Evolutionary conservation across 768 basidiomycete species (phyloP), one percentile per base, ranked within the genome.

Genomic region (Jaapia argillacea): DNA sequence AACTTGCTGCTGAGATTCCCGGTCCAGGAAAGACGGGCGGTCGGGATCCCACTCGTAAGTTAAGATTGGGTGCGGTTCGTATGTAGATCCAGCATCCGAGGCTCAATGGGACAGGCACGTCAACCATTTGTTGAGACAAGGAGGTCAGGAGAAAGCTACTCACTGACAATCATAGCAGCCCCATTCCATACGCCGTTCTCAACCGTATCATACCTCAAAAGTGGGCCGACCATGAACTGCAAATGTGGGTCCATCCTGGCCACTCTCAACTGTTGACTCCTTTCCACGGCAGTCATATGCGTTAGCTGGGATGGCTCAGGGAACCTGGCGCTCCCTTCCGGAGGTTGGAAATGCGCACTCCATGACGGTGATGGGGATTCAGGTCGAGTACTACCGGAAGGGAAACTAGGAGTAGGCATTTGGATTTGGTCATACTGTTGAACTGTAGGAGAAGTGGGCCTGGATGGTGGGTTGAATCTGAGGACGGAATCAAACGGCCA

Each of bases 191-290:
- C 65, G 14, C 80, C 77, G 47, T 79, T 67, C 51, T 87, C 81
- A 21, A 87, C 75, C 0, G 91, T 98, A 56, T 97, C 92, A 55
- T 90, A 97, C 33, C 85, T 79, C 48, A 97, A 63, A 14, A 97
- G 66, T 18, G 91, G 91, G 0, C 92, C 91, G 44, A 85, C 88
- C 89, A 94, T 92, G 54, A 93, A 75, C 70, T 85, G 82, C 22
- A 96, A 70, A 60, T 85, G 75, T 6, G 91, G 91, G 18, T 80
- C 63, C 85, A 87, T 93, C 33, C 77, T 69, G 16, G 75, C 75
- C 4, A 74, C 66, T 41, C 68, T 67, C 27, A 80, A 64, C 5
- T 66, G 61, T 40, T 73, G 63, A n/a, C 85, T 77, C 36, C 85
- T 69, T 51, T 88, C 82, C 27, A 77, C 71, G 1, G 85, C 72